Evolutionary conservation across 192 early-diverging fungal species (phyloP).

Genomic region (Umbelopsis sp.): DNA sequence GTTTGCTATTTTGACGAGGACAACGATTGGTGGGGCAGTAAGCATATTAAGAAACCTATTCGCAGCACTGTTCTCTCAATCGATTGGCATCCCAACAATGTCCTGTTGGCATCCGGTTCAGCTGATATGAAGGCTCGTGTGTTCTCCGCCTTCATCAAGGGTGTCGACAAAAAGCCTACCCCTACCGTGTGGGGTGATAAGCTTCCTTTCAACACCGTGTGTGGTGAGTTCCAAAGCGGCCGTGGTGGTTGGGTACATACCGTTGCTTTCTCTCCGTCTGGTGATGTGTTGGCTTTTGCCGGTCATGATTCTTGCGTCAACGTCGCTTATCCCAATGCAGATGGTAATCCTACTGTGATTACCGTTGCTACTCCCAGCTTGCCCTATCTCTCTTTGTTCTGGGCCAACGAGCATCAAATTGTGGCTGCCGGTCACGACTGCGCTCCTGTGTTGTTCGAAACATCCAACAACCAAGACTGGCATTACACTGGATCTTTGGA

Average conservation of each 20-base stretch:
- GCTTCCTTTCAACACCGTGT: slow-evolving; percentile 90
- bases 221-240: slow-evolving; percentile 79
- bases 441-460: slow-evolving; percentile 79
- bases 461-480: slow-evolving; percentile 62
- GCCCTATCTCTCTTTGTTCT: slow-evolving; percentile 79
- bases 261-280: slow-evolving; percentile 90
- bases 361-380: slow-evolving; percentile 66
- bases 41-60: slow-evolving; percentile 95
- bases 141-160: slow-evolving; percentile 94
- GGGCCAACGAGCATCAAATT: slow-evolving; percentile 74
- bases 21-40: slow-evolving; percentile 96
- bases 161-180: slow-evolving; percentile 87
- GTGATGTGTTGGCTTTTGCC: slow-evolving; percentile 82
- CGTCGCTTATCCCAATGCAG: slow-evolving; percentile 70
- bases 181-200: slow-evolving; percentile 92
- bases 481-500: slow-evolving; percentile 73
- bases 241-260: slow-evolving; percentile 91
- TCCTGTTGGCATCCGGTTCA: slow-evolving; percentile 88
- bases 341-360: slow-evolving; percentile 48
- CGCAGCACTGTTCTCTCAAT: slow-evolving; percentile 84
- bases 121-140: slow-evolving; percentile 92
- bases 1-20: slow-evolving; percentile 96
- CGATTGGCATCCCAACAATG: slow-evolving; percentile 97
- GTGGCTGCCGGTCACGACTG: slow-evolving; percentile 95
- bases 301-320: slow-evolving; percentile 87